Evolutionary conservation across 164 flowering plant genomes (phyloP).

Genomic region (Macadamia integrifolia): DNA sequence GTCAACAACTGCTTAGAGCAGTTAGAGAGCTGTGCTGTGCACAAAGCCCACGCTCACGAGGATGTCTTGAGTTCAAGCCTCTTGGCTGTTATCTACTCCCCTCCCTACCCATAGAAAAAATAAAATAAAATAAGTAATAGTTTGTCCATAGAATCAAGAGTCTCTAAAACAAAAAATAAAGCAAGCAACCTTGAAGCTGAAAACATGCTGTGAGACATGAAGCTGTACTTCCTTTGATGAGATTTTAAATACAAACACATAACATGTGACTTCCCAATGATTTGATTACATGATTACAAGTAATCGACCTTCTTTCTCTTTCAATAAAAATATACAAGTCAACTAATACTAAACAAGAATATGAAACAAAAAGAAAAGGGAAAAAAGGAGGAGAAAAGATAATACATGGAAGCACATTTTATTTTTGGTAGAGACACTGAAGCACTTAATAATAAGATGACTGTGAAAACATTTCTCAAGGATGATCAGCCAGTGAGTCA

Average conservation of each 20-base stretch:
- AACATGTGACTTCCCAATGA: not conserved
- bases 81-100: no score
- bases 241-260: not conserved
- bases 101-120: no score
- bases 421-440: no score
- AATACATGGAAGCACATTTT: not conserved
- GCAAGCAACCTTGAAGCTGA: not conserved
- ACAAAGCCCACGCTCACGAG: no score
- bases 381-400: not conserved
- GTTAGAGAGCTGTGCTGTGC: no score
- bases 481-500: not conserved
- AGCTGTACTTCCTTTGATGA: not conserved
- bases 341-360: not conserved
- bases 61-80: no score
- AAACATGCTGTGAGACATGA: not conserved
- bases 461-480: not conserved
- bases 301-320: not conserved
- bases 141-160: no score
- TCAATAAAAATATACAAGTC: not conserved
- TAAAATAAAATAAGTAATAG: no score
- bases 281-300: not conserved
- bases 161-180: not conserved
- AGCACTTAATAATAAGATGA: not conserved
- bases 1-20: no score
- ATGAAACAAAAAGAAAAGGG: not conserved